Evolutionary conservation across 306 rosid genomes (phyloP).

Genomic region (Vigna unguiculata): DNA sequence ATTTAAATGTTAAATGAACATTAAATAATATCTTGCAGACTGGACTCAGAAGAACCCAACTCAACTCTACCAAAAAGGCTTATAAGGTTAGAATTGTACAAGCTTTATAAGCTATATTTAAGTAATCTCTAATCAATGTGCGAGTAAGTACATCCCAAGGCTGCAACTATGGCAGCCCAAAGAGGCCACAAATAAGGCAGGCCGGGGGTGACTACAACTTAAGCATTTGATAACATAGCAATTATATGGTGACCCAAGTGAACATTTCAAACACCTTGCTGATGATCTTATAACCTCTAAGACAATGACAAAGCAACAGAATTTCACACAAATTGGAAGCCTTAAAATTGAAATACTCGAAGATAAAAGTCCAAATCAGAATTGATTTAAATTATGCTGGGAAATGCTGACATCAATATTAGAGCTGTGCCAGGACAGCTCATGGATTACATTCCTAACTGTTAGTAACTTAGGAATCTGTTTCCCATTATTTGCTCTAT

Average conservation of each 20-base stretch:
- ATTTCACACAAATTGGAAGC: neutral
- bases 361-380: neutral
- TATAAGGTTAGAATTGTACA: neutral
- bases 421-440: neutral
- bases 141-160: neutral
- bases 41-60: neutral
- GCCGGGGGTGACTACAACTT: neutral
- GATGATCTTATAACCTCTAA: conserved; percentile 12
- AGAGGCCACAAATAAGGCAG: neutral
- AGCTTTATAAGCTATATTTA: neutral
- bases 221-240: neutral
- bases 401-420: conserved; percentile 8
- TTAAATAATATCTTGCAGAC: neutral
- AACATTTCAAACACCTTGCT: conserved; percentile 12
- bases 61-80: neutral
- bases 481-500: no score
- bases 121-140: neutral
- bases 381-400: conserved; percentile 5
- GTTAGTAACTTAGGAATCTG: neutral
- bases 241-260: conserved; percentile 15
- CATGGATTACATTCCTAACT: conserved; percentile 5
- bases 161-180: neutral
- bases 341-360: neutral
- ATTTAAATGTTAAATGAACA: conserved; percentile 6
- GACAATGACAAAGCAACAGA: conserved; percentile 11